Evolutionary conservation across 2,329 filamentous ascomycete genomes (phyloP).

Genomic region (Colletotrichum higginsianum): DNA sequence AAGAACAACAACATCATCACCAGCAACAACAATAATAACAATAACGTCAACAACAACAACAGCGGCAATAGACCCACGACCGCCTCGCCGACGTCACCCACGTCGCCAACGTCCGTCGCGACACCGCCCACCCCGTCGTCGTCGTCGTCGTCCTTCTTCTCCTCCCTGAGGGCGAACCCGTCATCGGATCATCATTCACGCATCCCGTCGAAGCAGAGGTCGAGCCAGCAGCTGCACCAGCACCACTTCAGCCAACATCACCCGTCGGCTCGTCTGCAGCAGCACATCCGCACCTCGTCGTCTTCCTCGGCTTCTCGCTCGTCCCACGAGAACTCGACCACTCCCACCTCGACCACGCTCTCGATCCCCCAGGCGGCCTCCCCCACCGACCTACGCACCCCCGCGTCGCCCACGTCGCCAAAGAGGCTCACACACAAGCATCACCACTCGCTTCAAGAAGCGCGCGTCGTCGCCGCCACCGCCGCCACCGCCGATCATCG

Average conservation of each 20-base stretch:
- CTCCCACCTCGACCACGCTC: slow-evolving; percentile 35
- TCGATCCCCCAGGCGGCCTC: slow-evolving; percentile 34
- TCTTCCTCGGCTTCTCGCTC: slow-evolving; percentile 47
- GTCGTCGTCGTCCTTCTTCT: slow-evolving; percentile 37
- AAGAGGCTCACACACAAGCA: slow-evolving; percentile 34
- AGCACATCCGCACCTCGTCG: slow-evolving; percentile 50
- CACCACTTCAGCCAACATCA: slow-evolving; percentile 15
- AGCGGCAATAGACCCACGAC: neutral
- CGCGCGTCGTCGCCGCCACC: slow-evolving; percentile 1
- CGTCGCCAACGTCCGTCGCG: slow-evolving; percentile 48
- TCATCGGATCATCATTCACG: slow-evolving; percentile 19
- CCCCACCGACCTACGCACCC: slow-evolving; percentile 35
- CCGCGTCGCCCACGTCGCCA: slow-evolving; percentile 44
- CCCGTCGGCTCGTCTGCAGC: slow-evolving; percentile 44
- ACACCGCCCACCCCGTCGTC: slow-evolving; percentile 46
- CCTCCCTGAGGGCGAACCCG: slow-evolving; percentile 20
- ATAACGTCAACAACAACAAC: too few species aligned
- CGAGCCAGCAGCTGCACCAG: neutral
- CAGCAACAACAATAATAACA: too few species aligned
- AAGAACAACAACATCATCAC: too few species aligned
- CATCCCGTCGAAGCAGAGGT: slow-evolving; percentile 13
- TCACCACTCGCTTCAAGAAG: slow-evolving; percentile 33
- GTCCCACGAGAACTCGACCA: slow-evolving; percentile 44
- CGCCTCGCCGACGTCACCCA: slow-evolving; percentile 15
- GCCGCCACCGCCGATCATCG: slow-evolving; percentile 1